Conservation (phyloP, 257 asterid species). For the Solanum clarkiae region DNA sequence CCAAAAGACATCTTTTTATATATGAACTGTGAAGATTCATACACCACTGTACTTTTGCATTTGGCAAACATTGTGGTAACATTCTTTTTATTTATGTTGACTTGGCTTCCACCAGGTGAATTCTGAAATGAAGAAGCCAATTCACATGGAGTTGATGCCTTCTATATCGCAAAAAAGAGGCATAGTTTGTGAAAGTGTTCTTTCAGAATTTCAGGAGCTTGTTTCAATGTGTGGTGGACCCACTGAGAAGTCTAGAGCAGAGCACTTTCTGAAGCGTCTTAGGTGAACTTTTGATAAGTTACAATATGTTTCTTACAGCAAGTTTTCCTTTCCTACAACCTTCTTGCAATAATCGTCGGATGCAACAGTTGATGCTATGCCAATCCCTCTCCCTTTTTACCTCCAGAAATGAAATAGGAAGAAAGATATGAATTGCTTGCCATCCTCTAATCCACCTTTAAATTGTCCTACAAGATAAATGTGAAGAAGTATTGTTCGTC, state of each 20-base stretch:
- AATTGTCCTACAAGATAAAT: background rate
- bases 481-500: background rate
- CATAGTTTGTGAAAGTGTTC: slow-evolving; percentile 69
- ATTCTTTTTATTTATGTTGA: background rate
- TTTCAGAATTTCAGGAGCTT: slow-evolving; percentile 67
- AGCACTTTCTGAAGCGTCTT: slow-evolving; percentile 50
- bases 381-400: background rate
- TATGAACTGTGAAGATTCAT: background rate
- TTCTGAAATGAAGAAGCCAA: slow-evolving; percentile 59
- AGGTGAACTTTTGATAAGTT: slow-evolving; percentile 34
- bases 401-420: background rate
- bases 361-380: background rate
- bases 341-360: background rate
- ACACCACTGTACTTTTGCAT: background rate
- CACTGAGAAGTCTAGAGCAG: slow-evolving; percentile 67
- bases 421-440: background rate
- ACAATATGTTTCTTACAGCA: background rate
- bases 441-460: background rate
- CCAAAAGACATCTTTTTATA: background rate
- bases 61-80: background rate
- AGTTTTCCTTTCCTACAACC: background rate
- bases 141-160: slow-evolving; percentile 36
- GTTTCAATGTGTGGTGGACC: slow-evolving; percentile 86
- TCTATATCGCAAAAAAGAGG: slow-evolving; percentile 50
- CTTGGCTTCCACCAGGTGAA: slow-evolving; percentile 32